Evolutionary conservation across 495 filamentous ascomycete genomes (phyloP).

Genomic region (Penicillium robsamsonii): DNA sequence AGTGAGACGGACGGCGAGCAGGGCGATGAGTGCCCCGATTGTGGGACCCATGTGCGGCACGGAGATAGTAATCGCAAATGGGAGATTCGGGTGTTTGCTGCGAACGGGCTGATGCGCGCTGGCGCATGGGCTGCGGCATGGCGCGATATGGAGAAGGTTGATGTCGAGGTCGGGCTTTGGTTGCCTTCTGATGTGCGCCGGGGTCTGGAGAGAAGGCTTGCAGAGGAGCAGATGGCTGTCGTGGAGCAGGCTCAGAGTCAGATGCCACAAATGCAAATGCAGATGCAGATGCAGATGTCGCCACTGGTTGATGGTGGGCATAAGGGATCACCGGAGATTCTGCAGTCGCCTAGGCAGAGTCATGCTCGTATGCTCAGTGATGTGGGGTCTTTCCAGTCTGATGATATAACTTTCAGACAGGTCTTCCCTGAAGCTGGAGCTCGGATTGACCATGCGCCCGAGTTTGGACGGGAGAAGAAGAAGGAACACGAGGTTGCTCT

Average conservation of each 20-base stretch:
- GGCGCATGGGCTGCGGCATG: conserved; percentile 92
- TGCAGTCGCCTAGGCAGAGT: conserved; percentile 10
- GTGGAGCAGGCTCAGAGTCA: conserved; percentile 4
- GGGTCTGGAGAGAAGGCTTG: conserved; percentile 44
- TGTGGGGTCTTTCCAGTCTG: conserved; percentile 9
- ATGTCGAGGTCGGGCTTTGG: conserved; percentile 83
- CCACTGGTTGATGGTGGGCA: conserved; percentile 1
- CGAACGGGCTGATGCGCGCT: conserved; percentile 87
- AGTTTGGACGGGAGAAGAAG: not conserved
- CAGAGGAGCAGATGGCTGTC: conserved; percentile 23
- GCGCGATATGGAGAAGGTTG: conserved; percentile 96
- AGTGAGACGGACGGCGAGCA: conserved; percentile 39
- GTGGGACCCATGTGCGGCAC: conserved; percentile 52
- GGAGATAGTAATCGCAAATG: conserved; percentile 58
- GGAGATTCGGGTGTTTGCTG: conserved; percentile 85
- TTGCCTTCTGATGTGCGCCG: conserved; percentile 53
- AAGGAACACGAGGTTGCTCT: conserved; percentile 43
- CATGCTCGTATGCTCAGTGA: conserved; percentile 12
- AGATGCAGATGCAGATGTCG: conserved; percentile 8
- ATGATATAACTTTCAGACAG: not conserved
- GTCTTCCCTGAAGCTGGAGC: not conserved
- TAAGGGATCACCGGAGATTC: not conserved
- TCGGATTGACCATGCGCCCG: not conserved
- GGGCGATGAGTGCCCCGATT: conserved; percentile 58
- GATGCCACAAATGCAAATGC: conserved; percentile 20